Conservation (phyloP, 2,329 filamentous ascomycete species). For the Tolypocladium album region DNA sequence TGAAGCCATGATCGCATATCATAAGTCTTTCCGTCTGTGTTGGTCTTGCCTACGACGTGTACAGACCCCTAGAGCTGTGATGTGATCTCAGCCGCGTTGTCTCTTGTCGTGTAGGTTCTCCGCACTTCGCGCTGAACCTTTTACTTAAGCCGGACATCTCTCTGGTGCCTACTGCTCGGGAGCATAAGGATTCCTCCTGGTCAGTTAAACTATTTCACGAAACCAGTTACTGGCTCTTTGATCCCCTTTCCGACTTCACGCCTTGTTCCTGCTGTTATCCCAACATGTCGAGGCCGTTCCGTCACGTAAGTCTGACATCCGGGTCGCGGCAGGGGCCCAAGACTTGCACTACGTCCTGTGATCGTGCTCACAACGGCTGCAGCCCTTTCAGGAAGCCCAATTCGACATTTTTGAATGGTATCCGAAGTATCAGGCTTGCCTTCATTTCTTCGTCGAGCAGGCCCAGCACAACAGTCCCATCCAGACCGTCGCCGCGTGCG, state of each 20-base stretch:
- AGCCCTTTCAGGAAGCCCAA: constrained; percentile 36
- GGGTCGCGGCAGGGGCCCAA: neutral
- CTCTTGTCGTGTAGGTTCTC: neutral
- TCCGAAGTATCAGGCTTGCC: constrained; percentile 79
- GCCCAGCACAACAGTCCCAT: constrained; percentile 75
- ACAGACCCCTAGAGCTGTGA: neutral
- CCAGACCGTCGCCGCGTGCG: constrained; percentile 77
- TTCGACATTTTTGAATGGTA: constrained; percentile 92
- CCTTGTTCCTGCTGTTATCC: neutral
- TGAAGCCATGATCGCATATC: neutral
- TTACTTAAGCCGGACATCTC: neutral
- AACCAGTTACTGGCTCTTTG: neutral
- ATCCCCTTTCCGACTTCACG: neutral
- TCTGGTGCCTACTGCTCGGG: neutral
- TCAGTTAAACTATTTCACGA: neutral
- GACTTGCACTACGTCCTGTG: neutral
- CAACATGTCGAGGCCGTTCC: constrained; percentile 9
- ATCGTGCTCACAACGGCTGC: neutral
- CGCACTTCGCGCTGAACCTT: neutral
- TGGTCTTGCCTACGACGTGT: neutral
- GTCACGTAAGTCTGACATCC: constrained; percentile 8
- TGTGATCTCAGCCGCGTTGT: neutral
- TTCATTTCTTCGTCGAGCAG: constrained; percentile 83
- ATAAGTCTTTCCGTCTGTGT: neutral
- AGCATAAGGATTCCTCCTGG: neutral